These are phyloP conservation scores for Neurospora sp. DNA, from an alignment of 495 filamentous ascomycete genomes.

Conservation along the genomic window DNA sequence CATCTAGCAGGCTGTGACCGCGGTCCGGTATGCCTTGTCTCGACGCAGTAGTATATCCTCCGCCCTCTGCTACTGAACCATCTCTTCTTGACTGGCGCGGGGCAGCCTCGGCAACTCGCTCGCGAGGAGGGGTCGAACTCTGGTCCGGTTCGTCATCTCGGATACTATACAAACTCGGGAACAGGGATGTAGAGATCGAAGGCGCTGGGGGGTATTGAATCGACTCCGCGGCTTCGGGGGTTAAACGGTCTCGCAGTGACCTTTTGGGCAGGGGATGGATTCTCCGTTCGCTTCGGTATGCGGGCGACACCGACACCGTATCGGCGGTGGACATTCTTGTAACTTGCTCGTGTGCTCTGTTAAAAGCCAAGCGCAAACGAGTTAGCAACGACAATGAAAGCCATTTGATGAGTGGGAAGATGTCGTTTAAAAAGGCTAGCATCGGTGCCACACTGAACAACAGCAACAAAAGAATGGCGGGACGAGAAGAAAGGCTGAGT, in stretches of 20 bases:
- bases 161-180: conserved; percentile 58
- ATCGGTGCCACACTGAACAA: not conserved
- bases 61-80: conserved; percentile 24
- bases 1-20: not conserved
- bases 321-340: conserved; percentile 51
- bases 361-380: not conserved
- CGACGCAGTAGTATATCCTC: conserved; percentile 20
- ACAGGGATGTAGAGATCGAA: conserved; percentile 55
- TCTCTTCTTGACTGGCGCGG: conserved; percentile 18
- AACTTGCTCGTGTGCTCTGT: conserved; percentile 12
- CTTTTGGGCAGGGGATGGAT: conserved; percentile 90
- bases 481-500: not conserved
- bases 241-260: conserved; percentile 72
- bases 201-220: conserved; percentile 73
- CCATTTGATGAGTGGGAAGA: not conserved
- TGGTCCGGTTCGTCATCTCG: conserved; percentile 24
- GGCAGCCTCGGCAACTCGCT: conserved; percentile 15
- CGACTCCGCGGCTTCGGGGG: conserved; percentile 69
- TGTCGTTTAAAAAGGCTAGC: not conserved
- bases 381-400: conserved; percentile 7
- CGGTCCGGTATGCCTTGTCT: conserved; percentile 14
- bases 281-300: conserved; percentile 53
- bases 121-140: conserved; percentile 10
- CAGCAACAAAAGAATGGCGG: not conserved
- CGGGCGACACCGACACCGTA: conserved; percentile 64